Conservation (phyloP, 306 rosid species). For the Quercus aquifolioides region DNA sequence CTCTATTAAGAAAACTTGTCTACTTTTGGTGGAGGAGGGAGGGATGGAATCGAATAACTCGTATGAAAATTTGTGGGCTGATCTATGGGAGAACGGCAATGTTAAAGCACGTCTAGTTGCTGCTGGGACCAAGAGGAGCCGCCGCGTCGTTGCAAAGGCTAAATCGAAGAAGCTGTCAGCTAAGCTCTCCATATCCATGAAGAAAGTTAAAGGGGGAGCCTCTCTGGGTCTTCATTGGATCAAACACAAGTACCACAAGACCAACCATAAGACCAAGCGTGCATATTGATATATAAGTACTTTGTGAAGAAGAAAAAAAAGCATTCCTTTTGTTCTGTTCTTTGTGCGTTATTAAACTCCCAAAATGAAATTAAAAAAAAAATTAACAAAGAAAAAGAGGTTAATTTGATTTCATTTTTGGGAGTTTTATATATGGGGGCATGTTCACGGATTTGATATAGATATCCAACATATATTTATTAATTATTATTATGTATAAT, state of each 20-base stretch:
- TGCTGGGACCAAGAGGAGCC: not conserved
- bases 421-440: too few relatives aligned
- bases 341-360: too few relatives aligned
- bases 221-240: slow-evolving; percentile 41
- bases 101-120: too few relatives aligned
- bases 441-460: too few relatives aligned
- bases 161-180: slow-evolving; percentile 40
- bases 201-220: slow-evolving; percentile 46
- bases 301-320: too few relatives aligned
- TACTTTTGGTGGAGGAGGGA: not conserved
- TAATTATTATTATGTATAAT: too few relatives aligned
- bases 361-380: too few relatives aligned
- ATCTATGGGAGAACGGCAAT: slow-evolving; percentile 34
- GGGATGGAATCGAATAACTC: not conserved
- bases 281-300: too few relatives aligned
- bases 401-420: too few relatives aligned
- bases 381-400: too few relatives aligned
- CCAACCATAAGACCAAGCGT: not conserved
- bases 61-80: slow-evolving; percentile 26
- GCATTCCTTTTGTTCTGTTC: too few relatives aligned
- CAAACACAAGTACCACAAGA: slow-evolving; percentile 35
- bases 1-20: not conserved
- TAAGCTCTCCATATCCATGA: slow-evolving; percentile 30
- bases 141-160: not conserved
- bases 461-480: too few relatives aligned